Evolutionary conservation across 2,329 filamentous ascomycete genomes (phyloP).

Genomic region (Penicillium sp.): DNA sequence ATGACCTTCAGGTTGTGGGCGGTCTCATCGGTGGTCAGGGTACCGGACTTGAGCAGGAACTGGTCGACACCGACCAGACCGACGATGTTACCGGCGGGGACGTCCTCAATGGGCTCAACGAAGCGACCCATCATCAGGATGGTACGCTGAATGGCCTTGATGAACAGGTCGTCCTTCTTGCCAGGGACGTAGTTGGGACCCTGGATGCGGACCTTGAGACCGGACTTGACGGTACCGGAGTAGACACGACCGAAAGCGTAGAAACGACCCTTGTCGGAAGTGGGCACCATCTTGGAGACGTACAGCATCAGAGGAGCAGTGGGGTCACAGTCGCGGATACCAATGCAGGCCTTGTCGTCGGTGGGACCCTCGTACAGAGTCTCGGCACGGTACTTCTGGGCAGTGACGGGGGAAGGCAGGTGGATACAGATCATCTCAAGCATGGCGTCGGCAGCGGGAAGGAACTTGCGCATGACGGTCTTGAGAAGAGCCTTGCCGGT

Average conservation of each 20-base stretch:
- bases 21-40: constrained; percentile 91
- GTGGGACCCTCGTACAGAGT: constrained; percentile 96
- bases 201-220: constrained; percentile 99
- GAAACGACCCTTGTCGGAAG: constrained; percentile 99
- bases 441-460: constrained; percentile 94
- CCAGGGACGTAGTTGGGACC: constrained; percentile 97
- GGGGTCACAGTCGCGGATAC: constrained; percentile 97
- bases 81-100: constrained; percentile 99
- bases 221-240: constrained; percentile 93
- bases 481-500: constrained; percentile 98
- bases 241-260: constrained; percentile 99
- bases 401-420: constrained; percentile 89
- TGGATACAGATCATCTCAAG: constrained; percentile 99
- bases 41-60: constrained; percentile 99
- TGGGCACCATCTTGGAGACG: constrained; percentile 99
- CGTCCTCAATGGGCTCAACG: constrained; percentile 97
- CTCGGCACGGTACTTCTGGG: constrained; percentile 96
- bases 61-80: constrained; percentile 99
- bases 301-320: constrained; percentile 99
- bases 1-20: constrained; percentile 99
- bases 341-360: constrained; percentile 88
- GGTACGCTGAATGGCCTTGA: constrained; percentile 99
- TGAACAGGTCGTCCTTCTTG: constrained; percentile 97
- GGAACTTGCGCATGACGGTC: constrained; percentile 97
- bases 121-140: constrained; percentile 99